A percentile compares a stretch with the other conserved stretches of the same genome.
These are phyloP conservation scores for Penicillium polonicum DNA, from an alignment of 2,329 filamentous ascomycete species.

Conservation along the genomic window DNA sequence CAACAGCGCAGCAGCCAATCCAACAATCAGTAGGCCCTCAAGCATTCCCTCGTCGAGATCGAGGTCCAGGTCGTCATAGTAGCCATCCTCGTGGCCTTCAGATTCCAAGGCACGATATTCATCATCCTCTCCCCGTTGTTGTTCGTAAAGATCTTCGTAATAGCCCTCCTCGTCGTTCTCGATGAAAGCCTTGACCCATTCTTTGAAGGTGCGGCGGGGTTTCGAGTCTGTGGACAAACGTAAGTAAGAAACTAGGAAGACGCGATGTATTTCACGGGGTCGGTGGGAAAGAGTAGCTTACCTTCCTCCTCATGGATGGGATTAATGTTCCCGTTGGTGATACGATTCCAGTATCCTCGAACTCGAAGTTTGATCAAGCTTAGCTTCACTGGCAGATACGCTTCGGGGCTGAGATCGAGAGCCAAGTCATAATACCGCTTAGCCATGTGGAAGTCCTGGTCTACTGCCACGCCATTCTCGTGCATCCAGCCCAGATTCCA, in stretches of 20 bases:
- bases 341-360: conserved; percentile 89
- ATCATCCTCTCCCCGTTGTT: conserved; percentile 36
- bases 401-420: conserved; percentile 85
- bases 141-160: conserved; percentile 54
- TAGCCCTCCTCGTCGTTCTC: conserved; percentile 69
- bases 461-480: conserved; percentile 88
- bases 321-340: conserved; percentile 87
- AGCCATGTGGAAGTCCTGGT: conserved; percentile 94
- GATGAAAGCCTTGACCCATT: conserved; percentile 86
- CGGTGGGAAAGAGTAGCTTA: conserved; percentile 48
- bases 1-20: conserved; percentile 69
- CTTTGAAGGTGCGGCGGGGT: conserved; percentile 73
- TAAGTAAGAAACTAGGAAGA: background rate
- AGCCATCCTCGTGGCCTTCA: conserved; percentile 49
- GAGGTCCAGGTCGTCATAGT: conserved; percentile 60
- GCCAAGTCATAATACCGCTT: conserved; percentile 96
- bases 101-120: conserved; percentile 27
- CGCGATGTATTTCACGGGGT: background rate
- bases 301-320: conserved; percentile 86
- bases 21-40: conserved; percentile 81
- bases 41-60: conserved; percentile 74
- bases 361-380: conserved; percentile 81
- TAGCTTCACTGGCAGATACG: conserved; percentile 87
- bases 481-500: conserved; percentile 99
- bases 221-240: conserved; percentile 55